Conservation (phyloP, 1,139 yeast species). For the Pichia sp. region DNA sequence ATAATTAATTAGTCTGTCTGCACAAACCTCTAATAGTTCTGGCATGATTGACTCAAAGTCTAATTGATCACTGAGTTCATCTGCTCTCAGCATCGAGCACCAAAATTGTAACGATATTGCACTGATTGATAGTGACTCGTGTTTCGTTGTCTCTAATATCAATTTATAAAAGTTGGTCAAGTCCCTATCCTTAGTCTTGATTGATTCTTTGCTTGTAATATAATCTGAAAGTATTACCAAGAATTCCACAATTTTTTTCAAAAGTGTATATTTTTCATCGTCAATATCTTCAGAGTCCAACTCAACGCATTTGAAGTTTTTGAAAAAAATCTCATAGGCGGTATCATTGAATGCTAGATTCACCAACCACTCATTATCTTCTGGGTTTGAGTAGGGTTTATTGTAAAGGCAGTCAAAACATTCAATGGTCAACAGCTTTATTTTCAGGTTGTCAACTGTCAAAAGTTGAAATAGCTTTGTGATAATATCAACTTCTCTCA, state of each 20-base stretch:
- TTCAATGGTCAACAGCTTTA: slow-evolving; percentile 83
- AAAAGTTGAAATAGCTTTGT: slow-evolving; percentile 63
- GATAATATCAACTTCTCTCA: slow-evolving; percentile 63
- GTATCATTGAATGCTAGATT: slow-evolving; percentile 64
- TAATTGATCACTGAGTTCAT: slow-evolving; percentile 55
- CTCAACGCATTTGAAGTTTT: slow-evolving; percentile 58
- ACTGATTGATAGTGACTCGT: slow-evolving; percentile 83
- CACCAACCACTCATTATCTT: slow-evolving; percentile 74
- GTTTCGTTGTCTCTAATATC: slow-evolving; percentile 75
- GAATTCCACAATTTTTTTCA: slow-evolving; percentile 91
- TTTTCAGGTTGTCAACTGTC: slow-evolving; percentile 54
- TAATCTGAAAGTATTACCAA: slow-evolving; percentile 84
- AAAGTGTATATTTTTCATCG: slow-evolving; percentile 69
- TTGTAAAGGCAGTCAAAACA: slow-evolving; percentile 87
- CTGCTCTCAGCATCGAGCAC: slow-evolving; percentile 84
- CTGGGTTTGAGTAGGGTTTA: slow-evolving; percentile 60
- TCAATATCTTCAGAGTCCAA: slow-evolving; percentile 75
- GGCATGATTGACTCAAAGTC: slow-evolving; percentile 50
- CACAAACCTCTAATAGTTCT: slow-evolving; percentile 67
- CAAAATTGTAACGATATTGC: slow-evolving; percentile 91
- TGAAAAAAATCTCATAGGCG: slow-evolving; percentile 63
- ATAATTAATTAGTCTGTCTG: slow-evolving; percentile 75
- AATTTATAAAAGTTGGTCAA: slow-evolving; percentile 62
- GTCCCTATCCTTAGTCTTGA: slow-evolving; percentile 47
- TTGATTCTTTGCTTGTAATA: slow-evolving; percentile 40